Percentiles rank a stretch among this genome's conserved stretches.
Evolutionary conservation across 805 yeast species (phyloP).

Genomic region (Lachancea dasiensis): DNA sequence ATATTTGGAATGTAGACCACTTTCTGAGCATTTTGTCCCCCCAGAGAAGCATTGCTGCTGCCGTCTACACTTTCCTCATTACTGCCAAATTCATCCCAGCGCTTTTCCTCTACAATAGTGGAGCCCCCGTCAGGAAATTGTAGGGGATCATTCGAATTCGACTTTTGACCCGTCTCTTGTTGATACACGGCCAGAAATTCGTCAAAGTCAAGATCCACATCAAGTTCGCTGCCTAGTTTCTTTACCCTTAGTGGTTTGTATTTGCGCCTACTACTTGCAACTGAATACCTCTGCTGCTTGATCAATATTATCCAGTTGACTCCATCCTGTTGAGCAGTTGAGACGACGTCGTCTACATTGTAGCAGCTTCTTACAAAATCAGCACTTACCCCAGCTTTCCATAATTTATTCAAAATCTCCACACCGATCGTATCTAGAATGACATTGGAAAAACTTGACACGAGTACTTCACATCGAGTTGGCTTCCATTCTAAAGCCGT

Average conservation of each 20-base stretch:
- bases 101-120: conserved; percentile 19
- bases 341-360: conserved; percentile 57
- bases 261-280: conserved; percentile 37
- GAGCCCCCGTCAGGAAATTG: conserved; percentile 18
- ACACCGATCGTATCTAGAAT: conserved; percentile 56
- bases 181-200: conserved; percentile 51
- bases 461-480: conserved; percentile 73
- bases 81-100: conserved; percentile 29
- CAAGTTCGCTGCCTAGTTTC: conserved; percentile 53
- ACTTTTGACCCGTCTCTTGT: conserved; percentile 23
- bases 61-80: conserved; percentile 28
- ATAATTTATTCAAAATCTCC: conserved; percentile 54
- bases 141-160: conserved; percentile 11
- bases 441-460: conserved; percentile 59
- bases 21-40: conserved; percentile 37
- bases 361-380: conserved; percentile 51
- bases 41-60: conserved; percentile 17
- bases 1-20: conserved; percentile 69
- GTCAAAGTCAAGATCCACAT: conserved; percentile 64
- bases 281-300: conserved; percentile 50
- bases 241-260: conserved; percentile 75
- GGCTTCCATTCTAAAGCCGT: conserved; percentile 44
- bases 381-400: conserved; percentile 76
- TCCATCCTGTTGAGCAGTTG: conserved; percentile 61
- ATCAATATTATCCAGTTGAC: conserved; percentile 72